phyloP scores from a whole-genome alignment of 2,329 filamentous ascomycete species.

The Xylaria sp. region DNA sequence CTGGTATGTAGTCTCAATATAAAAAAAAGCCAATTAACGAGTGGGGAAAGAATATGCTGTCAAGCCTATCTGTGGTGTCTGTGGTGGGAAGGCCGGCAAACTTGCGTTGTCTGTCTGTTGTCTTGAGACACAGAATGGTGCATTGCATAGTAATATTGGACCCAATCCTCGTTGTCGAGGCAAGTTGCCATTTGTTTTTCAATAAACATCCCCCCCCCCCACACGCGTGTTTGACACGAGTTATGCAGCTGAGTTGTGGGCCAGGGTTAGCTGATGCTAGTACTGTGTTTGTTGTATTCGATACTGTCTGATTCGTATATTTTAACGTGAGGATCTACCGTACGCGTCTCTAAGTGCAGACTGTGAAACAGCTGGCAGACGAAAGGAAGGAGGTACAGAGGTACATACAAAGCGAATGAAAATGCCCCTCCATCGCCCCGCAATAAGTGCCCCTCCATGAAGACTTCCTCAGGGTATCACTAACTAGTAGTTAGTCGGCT shows the following conservation, averaged over 20 bases:
- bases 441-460: slow-evolving; percentile 30
- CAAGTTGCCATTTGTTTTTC: slow-evolving; percentile 33
- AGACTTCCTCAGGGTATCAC: slow-evolving; percentile 1
- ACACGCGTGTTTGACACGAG: slow-evolving; percentile 30
- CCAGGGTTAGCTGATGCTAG: background rate
- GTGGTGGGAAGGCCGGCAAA: slow-evolving; percentile 17
- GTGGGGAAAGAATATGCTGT: slow-evolving; percentile 15
- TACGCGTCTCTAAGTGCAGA: background rate
- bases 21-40: slow-evolving; percentile 15
- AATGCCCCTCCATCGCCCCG: slow-evolving; percentile 25
- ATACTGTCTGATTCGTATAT: background rate
- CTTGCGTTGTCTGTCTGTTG: slow-evolving; percentile 9
- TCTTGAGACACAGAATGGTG: slow-evolving; percentile 17
- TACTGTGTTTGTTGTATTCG: background rate
- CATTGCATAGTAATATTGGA: slow-evolving; percentile 10
- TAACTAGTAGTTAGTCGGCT: background rate
- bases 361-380: slow-evolving; percentile 3
- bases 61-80: too few species aligned
- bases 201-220: slow-evolving; percentile 36
- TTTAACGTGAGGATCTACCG: background rate
- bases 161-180: slow-evolving; percentile 29
- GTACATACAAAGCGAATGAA: background rate
- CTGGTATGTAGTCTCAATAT: slow-evolving; percentile 4
- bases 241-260: slow-evolving; percentile 10
- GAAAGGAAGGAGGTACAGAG: background rate